A percentile compares a stretch with the other conserved stretches of the same genome.
Evolutionary conservation across 2,329 filamentous ascomycete species (phyloP).

Genomic region (Arthrobotrys sinensis): DNA sequence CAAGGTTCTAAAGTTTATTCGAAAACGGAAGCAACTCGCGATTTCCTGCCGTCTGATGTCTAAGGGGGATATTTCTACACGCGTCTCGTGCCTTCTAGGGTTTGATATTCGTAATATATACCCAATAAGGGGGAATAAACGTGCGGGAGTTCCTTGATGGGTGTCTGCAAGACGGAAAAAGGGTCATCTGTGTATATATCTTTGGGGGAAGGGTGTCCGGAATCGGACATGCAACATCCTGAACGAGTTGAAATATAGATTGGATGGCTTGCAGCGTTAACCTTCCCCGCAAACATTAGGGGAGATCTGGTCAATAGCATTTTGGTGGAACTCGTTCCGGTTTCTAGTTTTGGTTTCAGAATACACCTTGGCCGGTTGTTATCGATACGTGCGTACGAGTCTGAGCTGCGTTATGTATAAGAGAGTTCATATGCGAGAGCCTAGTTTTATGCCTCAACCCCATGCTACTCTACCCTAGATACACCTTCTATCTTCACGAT

Average conservation of each 20-base stretch:
- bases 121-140: neutral
- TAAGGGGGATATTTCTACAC: neutral
- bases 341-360: neutral
- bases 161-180: neutral
- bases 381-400: neutral
- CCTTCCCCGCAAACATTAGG: constrained; percentile 19
- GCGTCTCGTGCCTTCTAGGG: neutral
- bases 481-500: neutral
- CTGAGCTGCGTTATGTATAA: neutral
- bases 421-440: neutral
- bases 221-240: neutral
- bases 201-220: neutral
- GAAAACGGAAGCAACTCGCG: constrained; percentile 38
- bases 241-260: constrained; percentile 9
- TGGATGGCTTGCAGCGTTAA: constrained; percentile 2
- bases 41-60: constrained; percentile 5
- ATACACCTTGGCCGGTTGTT: neutral
- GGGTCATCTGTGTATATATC: constrained; percentile 13
- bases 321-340: neutral
- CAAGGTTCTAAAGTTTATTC: constrained; percentile 31
- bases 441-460: neutral
- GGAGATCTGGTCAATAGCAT: neutral
- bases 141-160: constrained; percentile 9
- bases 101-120: constrained; percentile 6
- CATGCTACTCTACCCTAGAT: neutral